Conservation (phyloP, 352 stramenopile genomes). For the Phytophthora rubi region DNA sequence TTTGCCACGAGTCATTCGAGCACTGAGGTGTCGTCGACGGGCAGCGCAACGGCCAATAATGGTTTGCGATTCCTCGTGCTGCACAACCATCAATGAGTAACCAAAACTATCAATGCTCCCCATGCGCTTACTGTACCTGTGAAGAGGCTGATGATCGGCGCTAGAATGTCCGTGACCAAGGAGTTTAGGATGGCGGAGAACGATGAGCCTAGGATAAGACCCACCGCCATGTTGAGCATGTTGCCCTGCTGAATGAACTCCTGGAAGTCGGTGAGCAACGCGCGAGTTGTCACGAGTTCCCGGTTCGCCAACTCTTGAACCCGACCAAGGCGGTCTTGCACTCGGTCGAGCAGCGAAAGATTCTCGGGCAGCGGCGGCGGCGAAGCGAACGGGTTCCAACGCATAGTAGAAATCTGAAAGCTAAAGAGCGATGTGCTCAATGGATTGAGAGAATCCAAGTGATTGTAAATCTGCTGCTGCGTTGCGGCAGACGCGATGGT, state of each 20-base stretch:
- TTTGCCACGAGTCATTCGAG: constrained; percentile 61
- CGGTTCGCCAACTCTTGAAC: constrained; percentile 33
- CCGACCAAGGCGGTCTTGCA: constrained; percentile 26
- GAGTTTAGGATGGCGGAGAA: constrained; percentile 79
- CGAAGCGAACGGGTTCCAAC: constrained; percentile 30
- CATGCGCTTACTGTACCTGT: constrained; percentile 35
- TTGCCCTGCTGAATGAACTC: constrained; percentile 80
- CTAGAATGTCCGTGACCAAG: constrained; percentile 71
- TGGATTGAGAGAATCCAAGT: neutral
- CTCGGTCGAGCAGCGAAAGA: constrained; percentile 27
- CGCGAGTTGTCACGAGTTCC: constrained; percentile 23
- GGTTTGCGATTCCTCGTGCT: constrained; percentile 71
- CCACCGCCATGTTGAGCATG: constrained; percentile 76
- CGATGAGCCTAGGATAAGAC: constrained; percentile 68
- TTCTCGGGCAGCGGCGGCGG: constrained; percentile 29
- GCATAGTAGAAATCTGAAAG: constrained; percentile 5
- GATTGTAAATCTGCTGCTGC: neutral
- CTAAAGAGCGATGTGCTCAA: neutral
- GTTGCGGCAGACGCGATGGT: neutral
- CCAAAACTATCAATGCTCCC: neutral
- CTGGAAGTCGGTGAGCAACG: constrained; percentile 56
- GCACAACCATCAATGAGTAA: neutral
- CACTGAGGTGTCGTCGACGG: constrained; percentile 42
- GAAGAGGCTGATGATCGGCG: constrained; percentile 74
- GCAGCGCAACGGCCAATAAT: constrained; percentile 64